Percentiles rank a stretch among this genome's conserved stretches.
Evolutionary conservation across 331 rosid species (phyloP).

Genomic region (Stylosanthes scabra): DNA sequence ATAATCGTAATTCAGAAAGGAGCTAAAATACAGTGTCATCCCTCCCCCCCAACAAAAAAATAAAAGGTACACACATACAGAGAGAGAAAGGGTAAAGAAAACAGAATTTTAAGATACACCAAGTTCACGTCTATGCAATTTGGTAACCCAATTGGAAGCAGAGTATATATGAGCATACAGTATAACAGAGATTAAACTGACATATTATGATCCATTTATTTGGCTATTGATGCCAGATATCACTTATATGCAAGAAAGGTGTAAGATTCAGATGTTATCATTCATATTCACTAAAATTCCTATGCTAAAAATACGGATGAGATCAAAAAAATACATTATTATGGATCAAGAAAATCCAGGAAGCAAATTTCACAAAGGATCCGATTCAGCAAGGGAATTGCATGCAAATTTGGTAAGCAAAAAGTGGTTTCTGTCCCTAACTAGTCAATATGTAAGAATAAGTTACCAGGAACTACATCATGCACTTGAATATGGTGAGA

Average conservation of each 20-base stretch:
- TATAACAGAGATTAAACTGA: background rate
- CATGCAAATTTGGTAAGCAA: background rate
- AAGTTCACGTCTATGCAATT: too few species aligned
- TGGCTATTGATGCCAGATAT: conserved; percentile 15
- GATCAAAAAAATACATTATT: conserved; percentile 24
- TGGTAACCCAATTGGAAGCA: conserved; percentile 11
- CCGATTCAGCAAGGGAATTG: conserved; percentile 5
- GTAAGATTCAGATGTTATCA: conserved; percentile 18
- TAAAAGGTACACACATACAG: conserved; percentile 15
- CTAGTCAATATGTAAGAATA: conserved; percentile 3
- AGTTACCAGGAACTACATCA: conserved; percentile 2
- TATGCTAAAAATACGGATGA: background rate
- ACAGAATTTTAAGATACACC: too few species aligned
- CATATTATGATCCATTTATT: conserved; percentile 6
- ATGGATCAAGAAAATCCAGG: conserved; percentile 19
- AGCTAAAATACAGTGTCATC: background rate
- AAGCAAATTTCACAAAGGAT: conserved; percentile 29
- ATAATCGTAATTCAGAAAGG: background rate
- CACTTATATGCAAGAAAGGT: conserved; percentile 25
- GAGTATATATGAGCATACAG: conserved; percentile 26
- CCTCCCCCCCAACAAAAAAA: background rate
- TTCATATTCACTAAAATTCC: conserved; percentile 9
- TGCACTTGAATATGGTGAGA: background rate
- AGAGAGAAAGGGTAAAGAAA: background rate
- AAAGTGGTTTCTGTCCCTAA: background rate